Conservation (phyloP, 2,329 filamentous ascomycete species). For the Aspergillus sclerotialis region DNA sequence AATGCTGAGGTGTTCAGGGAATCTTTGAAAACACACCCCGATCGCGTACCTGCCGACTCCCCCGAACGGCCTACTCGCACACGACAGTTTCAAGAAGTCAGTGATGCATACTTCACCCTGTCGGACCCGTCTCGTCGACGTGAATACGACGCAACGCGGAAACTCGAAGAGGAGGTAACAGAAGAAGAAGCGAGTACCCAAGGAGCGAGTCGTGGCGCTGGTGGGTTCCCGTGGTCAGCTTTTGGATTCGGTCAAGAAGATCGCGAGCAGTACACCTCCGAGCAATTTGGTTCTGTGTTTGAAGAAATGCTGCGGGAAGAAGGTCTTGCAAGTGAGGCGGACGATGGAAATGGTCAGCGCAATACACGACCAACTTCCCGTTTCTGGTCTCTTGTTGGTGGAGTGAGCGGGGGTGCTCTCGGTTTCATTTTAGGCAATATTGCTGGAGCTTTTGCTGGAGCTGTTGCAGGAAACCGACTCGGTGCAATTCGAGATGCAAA, state of each 20-base stretch:
- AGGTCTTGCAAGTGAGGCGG: slow-evolving; percentile 64
- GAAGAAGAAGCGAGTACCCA: slow-evolving; percentile 47
- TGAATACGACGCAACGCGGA: slow-evolving; percentile 74
- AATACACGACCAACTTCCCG: slow-evolving; percentile 51
- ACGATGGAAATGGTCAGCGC: slow-evolving; percentile 42
- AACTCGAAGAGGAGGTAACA: slow-evolving; percentile 38
- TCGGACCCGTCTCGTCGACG: slow-evolving; percentile 69
- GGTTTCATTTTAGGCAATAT: slow-evolving; percentile 95
- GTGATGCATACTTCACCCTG: slow-evolving; percentile 88
- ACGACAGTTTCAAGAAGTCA: slow-evolving; percentile 82
- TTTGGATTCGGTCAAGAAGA: slow-evolving; percentile 50
- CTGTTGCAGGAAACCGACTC: slow-evolving; percentile 86
- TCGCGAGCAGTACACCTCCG: slow-evolving; percentile 43
- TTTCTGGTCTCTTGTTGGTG: slow-evolving; percentile 84
- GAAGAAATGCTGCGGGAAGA: slow-evolving; percentile 87
- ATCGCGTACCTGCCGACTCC: slow-evolving; percentile 76
- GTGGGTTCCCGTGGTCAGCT: slow-evolving; percentile 69
- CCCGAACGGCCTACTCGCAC: slow-evolving; percentile 77
- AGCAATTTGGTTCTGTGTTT: slow-evolving; percentile 83
- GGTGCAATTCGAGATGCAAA: slow-evolving; percentile 82
- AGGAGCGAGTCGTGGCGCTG: slow-evolving; percentile 26
- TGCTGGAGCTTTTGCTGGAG: slow-evolving; percentile 79
- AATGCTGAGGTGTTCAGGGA: slow-evolving; percentile 47
- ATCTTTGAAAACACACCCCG: slow-evolving; percentile 86
- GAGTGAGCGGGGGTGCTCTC: slow-evolving; percentile 77